phyloP scores from a whole-genome alignment of 2,329 filamentous ascomycete genomes.

The Diaporthe longicolla region DNA sequence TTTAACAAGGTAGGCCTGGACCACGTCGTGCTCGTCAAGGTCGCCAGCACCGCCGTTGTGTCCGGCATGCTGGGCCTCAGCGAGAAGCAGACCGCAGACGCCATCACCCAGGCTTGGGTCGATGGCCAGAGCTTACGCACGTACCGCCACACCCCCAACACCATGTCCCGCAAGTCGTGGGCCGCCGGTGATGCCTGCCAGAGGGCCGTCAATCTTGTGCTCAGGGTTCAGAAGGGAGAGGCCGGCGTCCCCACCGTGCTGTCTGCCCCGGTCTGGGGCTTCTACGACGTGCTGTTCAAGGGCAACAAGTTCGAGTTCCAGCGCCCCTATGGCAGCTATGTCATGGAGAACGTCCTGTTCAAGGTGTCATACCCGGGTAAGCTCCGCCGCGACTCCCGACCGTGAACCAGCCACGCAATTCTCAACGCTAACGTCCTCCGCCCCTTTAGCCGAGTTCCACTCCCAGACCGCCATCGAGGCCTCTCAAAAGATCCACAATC shows the following conservation, averaged over 20 bases:
- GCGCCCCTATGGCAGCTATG: slow-evolving; percentile 95
- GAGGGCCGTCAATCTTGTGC: slow-evolving; percentile 89
- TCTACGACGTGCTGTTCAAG: slow-evolving; percentile 98
- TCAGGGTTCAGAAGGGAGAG: slow-evolving; percentile 94
- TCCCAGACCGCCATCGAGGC: slow-evolving; percentile 98
- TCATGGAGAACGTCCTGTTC: slow-evolving; percentile 99
- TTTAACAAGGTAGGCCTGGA: slow-evolving; percentile 99
- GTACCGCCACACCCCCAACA: slow-evolving; percentile 97
- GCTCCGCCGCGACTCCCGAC: slow-evolving; percentile 46
- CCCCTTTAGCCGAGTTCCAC: slow-evolving; percentile 86
- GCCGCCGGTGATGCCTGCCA: slow-evolving; percentile 98
- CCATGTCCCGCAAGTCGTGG: slow-evolving; percentile 99
- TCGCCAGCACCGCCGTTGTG: slow-evolving; percentile 93
- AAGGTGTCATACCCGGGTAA: slow-evolving; percentile 98
- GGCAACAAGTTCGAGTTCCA: slow-evolving; percentile 97
- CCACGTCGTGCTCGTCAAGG: slow-evolving; percentile 98
- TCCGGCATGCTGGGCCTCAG: slow-evolving; percentile 93
- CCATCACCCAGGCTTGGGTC: slow-evolving; percentile 96
- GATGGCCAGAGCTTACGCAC: slow-evolving; percentile 96
- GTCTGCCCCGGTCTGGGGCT: slow-evolving; percentile 94
- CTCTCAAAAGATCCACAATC: slow-evolving; percentile 87
- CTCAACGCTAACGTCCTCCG: background rate
- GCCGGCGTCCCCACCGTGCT: slow-evolving; percentile 92
- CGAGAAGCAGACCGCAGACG: slow-evolving; percentile 93
- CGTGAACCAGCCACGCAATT: background rate